Evolutionary conservation across 495 filamentous ascomycete genomes (phyloP).

Genomic region (Penicillium canescens): DNA sequence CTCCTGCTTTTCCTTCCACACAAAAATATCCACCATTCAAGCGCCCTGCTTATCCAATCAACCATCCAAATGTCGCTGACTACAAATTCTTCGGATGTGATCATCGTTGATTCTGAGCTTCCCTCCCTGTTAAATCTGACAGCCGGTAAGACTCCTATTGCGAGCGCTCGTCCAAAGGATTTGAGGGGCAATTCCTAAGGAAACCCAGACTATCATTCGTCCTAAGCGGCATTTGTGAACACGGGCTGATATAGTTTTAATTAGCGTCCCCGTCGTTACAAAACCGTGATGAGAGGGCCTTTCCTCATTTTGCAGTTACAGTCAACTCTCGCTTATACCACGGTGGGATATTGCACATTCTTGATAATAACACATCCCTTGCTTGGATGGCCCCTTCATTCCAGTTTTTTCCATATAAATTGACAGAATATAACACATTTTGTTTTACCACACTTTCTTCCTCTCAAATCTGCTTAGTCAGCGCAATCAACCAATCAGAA

Average conservation of each 20-base stretch:
- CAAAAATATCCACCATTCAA: neutral
- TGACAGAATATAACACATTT: too few species aligned
- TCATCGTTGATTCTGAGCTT: neutral
- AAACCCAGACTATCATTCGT: neutral
- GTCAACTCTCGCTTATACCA: too few species aligned
- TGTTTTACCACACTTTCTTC: too few species aligned
- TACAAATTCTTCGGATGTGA: neutral
- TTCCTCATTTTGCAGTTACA: neutral
- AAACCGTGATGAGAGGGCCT: neutral
- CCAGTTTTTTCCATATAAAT: too few species aligned
- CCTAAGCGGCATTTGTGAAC: neutral
- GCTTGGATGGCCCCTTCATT: too few species aligned
- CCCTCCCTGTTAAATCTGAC: neutral
- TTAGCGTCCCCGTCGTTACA: neutral
- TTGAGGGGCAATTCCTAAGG: neutral
- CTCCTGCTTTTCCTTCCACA: neutral
- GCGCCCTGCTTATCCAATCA: neutral
- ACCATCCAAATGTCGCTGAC: neutral
- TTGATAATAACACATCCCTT: too few species aligned
- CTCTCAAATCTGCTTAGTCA: too few species aligned
- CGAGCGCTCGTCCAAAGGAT: neutral
- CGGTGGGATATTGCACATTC: too few species aligned
- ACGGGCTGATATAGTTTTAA: neutral
- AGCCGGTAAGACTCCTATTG: neutral
- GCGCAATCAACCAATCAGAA: too few species aligned